A percentile compares a stretch with the other conserved stretches of the same genome.
These are phyloP conservation scores for Baudoinia panamericana DNA, from an alignment of 495 filamentous ascomycete species.

Conservation along the genomic window DNA sequence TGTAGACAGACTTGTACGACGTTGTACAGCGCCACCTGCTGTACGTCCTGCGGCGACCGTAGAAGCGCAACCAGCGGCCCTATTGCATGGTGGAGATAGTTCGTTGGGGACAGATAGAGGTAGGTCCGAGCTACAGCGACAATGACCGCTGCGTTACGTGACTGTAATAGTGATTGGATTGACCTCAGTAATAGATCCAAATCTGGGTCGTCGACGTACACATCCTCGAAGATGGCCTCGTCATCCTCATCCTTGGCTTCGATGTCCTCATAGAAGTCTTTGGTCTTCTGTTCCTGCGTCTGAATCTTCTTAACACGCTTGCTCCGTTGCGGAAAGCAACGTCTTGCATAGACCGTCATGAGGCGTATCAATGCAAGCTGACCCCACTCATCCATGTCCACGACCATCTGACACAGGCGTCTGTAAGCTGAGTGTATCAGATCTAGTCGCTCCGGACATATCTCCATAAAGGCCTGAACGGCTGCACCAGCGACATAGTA, in stretches of 20 bases:
- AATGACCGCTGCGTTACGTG: constrained; percentile 83
- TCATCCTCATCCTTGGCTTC: constrained; percentile 32
- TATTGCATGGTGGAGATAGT: constrained; percentile 55
- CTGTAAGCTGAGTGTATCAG: constrained; percentile 84
- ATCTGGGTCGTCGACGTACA: constrained; percentile 62
- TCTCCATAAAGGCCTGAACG: constrained; percentile 73
- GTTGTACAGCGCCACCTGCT: constrained; percentile 80
- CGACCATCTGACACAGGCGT: constrained; percentile 68
- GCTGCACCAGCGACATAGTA: constrained; percentile 92
- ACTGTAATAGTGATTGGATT: constrained; percentile 74
- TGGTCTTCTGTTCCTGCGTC: constrained; percentile 30
- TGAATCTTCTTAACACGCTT: constrained; percentile 36
- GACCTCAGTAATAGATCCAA: constrained; percentile 67
- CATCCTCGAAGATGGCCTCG: constrained; percentile 29
- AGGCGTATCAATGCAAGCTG: constrained; percentile 71
- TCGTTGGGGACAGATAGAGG: constrained; percentile 61
- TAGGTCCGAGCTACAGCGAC: constrained; percentile 78
- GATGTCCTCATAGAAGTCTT: constrained; percentile 70
- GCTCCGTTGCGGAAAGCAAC: constrained; percentile 70
- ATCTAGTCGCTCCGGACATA: constrained; percentile 71
- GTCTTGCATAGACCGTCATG: constrained; percentile 70
- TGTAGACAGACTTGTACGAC: constrained; percentile 76
- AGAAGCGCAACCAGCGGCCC: constrained; percentile 78
- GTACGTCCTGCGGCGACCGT: constrained; percentile 70
- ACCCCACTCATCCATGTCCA: constrained; percentile 99